Evolutionary conservation across 148 eudicot genomes (phyloP), one percentile per base, ranked within the genome.

Genomic region (Polygonum aviculare): DNA sequence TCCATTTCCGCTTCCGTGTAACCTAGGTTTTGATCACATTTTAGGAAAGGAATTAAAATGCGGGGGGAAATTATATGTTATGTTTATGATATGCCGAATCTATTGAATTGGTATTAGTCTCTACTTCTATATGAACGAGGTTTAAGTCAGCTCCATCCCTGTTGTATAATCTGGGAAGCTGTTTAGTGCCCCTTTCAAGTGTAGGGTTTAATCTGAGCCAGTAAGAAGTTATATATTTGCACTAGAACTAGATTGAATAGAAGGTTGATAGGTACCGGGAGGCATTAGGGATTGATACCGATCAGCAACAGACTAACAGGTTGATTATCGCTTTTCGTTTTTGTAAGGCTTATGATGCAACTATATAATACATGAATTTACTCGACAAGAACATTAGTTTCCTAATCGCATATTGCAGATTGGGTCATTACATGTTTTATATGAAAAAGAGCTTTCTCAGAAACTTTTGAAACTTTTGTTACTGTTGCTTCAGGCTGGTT

Each of bases 401-500:
- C 67, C 26, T 36, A 22, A 10, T 60, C 12, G 22, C 67, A 26
- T 2, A 26, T 59, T 59, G 67, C 67, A 22, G 7, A 67, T 67
- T 67, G 72, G n/a, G 45, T 67, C 3, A 36, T 16, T 67, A 9
- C 35, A 36, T 65, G 7, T 65, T 36, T 21, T 1, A 65, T 65
- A 31, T 16, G 3, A 19, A 16, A 38, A 60, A 26, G 69, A 60
- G 69, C 69, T 22, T 5, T 67, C 18, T 65, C 72, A 67, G 14
- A 16, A 65, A 67, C 44, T 16, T 45, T 35, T 22, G 41, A 11
- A 76, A 71, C 48, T 15, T 69, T 74, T 41, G 49, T 18, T 73
- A 39, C 57, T 74, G 74, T 67, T 75, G 77, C 75, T 69, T 78
- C 82, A 85, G 88, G 80, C 62, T 82, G 75, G 79, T 74, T 60